These are phyloP conservation scores for Epichloe elymi DNA, from an alignment of 2,329 filamentous ascomycete species.

Conservation along the genomic window DNA sequence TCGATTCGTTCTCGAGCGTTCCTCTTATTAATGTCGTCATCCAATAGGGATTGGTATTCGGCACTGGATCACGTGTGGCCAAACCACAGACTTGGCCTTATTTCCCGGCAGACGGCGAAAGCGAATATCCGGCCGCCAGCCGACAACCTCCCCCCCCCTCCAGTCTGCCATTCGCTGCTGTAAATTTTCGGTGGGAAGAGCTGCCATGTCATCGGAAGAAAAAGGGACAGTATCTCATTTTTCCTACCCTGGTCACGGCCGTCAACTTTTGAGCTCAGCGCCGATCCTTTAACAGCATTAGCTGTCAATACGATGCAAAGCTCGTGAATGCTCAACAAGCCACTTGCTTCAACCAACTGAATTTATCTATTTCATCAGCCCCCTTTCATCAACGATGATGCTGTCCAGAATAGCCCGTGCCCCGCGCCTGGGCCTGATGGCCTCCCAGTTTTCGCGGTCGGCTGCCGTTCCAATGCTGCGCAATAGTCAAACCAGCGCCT, in stretches of 20 bases:
- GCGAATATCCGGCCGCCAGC: background rate
- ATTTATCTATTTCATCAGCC: background rate
- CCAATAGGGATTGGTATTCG: background rate
- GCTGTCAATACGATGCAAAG: constrained; percentile 1
- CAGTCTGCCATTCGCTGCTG: background rate
- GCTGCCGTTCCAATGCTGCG: constrained; percentile 14
- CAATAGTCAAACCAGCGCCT: constrained; percentile 11
- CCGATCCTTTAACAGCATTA: background rate
- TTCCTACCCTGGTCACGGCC: background rate
- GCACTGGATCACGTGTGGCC: background rate
- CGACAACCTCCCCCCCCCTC: background rate
- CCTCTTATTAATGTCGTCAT: background rate
- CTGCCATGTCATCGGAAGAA: constrained; percentile 1
- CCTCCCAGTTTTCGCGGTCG: constrained; percentile 16
- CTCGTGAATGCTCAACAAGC: background rate
- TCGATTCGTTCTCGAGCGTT: background rate
- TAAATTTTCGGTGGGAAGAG: constrained; percentile 2
- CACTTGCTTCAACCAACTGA: background rate
- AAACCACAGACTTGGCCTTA: background rate
- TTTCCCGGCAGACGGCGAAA: constrained; percentile 1
- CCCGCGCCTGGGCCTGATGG: constrained; percentile 20
- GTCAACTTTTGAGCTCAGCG: background rate
- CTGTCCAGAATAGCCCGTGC: constrained; percentile 22
- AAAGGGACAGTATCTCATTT: background rate
- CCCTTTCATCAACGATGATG: constrained; percentile 20